Conservation (phyloP, 768 basidiomycete genomes). For the Chlorophyllum brunneum region DNA sequence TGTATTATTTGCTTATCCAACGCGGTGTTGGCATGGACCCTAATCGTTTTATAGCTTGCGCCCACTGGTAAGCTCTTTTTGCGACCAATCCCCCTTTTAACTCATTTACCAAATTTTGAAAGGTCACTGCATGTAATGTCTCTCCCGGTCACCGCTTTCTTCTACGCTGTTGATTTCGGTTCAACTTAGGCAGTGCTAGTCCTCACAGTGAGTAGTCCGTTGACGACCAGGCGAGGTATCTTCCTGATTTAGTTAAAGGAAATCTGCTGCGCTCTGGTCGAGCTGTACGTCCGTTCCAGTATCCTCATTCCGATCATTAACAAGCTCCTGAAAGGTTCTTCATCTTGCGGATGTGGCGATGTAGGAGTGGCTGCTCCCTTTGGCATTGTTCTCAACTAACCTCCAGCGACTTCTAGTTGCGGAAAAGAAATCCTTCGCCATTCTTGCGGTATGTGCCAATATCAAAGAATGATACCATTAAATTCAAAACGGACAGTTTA, state of each 20-base stretch:
- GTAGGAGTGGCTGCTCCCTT: neutral
- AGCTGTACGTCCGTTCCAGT: neutral
- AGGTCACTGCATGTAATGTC: too few species aligned
- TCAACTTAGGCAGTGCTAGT: neutral
- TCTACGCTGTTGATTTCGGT: too few species aligned
- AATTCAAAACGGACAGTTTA: neutral
- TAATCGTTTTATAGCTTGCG: neutral
- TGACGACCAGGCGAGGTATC: neutral
- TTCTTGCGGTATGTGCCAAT: neutral
- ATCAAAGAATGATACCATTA: neutral
- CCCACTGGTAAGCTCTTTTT: neutral
- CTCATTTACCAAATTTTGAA: too few species aligned
- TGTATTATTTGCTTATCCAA: constrained; percentile 1
- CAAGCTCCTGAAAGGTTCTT: neutral
- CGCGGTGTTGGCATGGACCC: neutral
- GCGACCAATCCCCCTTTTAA: too few species aligned
- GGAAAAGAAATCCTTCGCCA: neutral
- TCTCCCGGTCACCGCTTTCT: too few species aligned
- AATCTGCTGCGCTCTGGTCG: neutral
- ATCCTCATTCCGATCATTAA: neutral
- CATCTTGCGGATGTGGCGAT: constrained; percentile 7
- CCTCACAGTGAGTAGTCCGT: neutral
- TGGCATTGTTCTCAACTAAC: neutral
- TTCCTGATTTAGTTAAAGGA: neutral
- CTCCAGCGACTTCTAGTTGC: neutral